phyloP scores from a whole-genome alignment of 148 eudicot genomes.

The Beta vulgaris region DNA sequence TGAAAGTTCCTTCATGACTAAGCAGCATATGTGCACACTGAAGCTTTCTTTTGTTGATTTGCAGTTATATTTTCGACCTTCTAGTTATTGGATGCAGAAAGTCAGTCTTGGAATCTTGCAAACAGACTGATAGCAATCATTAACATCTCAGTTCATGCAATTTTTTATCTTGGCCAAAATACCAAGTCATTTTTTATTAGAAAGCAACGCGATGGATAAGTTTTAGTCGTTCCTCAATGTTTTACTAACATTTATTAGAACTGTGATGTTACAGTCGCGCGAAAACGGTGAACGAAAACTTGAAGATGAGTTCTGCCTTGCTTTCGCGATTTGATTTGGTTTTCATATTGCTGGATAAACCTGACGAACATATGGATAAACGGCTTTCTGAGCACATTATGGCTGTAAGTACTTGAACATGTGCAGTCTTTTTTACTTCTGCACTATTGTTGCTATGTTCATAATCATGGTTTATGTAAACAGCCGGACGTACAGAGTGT shows the following conservation, averaged over 20 bases:
- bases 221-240: not conserved
- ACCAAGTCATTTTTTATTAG: too few species aligned
- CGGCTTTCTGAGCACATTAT: slow-evolving; percentile 95
- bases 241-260: slow-evolving; percentile 6
- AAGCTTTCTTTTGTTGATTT: too few species aligned
- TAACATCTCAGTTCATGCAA: too few species aligned
- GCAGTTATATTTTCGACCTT: too few species aligned
- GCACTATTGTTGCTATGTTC: not conserved
- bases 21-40: too few species aligned
- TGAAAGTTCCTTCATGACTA: too few species aligned
- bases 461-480: not conserved
- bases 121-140: too few species aligned
- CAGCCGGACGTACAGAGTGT: not conserved
- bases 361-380: slow-evolving; percentile 84
- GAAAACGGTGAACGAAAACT: slow-evolving; percentile 94
- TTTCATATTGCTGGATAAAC: slow-evolving; percentile 91
- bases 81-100: too few species aligned
- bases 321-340: slow-evolving; percentile 97
- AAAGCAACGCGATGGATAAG: too few species aligned
- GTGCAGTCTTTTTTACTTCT: not conserved
- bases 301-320: slow-evolving; percentile 92
- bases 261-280: slow-evolving; percentile 72
- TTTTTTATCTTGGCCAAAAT: too few species aligned
- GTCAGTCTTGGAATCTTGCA: too few species aligned
- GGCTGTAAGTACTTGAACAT: slow-evolving; percentile 61